phyloP scores from a whole-genome alignment of 2,329 filamentous ascomycete species.

The Rhinocladiella mackenziei region DNA sequence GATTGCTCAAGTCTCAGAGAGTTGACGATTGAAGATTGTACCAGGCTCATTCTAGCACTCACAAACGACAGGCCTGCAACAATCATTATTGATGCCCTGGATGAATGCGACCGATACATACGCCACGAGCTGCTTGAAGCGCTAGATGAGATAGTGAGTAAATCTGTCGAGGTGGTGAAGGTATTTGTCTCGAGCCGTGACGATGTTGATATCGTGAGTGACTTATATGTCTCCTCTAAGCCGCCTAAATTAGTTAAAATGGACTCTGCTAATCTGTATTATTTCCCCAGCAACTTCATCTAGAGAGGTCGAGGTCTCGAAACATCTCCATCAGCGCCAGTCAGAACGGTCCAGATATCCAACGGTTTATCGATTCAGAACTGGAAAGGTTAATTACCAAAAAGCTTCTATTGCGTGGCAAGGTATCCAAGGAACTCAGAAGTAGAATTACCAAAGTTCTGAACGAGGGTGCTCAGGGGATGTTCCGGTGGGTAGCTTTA shows the following conservation, averaged over 20 bases:
- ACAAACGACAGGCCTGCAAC: constrained; percentile 25
- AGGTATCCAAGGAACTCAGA: constrained; percentile 21
- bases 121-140: constrained; percentile 30
- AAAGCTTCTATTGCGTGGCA: constrained; percentile 21
- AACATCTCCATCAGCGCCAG: constrained; percentile 30
- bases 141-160: constrained; percentile 30
- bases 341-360: constrained; percentile 33
- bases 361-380: constrained; percentile 28
- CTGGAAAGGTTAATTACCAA: constrained; percentile 20
- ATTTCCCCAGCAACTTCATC: too few species aligned
- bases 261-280: too few species aligned
- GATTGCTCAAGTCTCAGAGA: too few species aligned
- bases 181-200: constrained; percentile 37
- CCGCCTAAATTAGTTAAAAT: too few species aligned
- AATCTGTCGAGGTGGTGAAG: constrained; percentile 33
- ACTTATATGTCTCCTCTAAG: too few species aligned
- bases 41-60: constrained; percentile 28
- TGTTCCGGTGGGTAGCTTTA: constrained; percentile 36
- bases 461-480: constrained; percentile 29
- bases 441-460: constrained; percentile 27
- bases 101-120: constrained; percentile 33
- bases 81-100: constrained; percentile 37
- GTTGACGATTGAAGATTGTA: constrained; percentile 18
- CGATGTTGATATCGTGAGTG: too few species aligned
- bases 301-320: too few species aligned